Percentiles rank a stretch among this genome's conserved stretches.
These are phyloP conservation scores for Barbarea vulgaris DNA, from an alignment of 345 rosid genomes.

Conservation along the genomic window DNA sequence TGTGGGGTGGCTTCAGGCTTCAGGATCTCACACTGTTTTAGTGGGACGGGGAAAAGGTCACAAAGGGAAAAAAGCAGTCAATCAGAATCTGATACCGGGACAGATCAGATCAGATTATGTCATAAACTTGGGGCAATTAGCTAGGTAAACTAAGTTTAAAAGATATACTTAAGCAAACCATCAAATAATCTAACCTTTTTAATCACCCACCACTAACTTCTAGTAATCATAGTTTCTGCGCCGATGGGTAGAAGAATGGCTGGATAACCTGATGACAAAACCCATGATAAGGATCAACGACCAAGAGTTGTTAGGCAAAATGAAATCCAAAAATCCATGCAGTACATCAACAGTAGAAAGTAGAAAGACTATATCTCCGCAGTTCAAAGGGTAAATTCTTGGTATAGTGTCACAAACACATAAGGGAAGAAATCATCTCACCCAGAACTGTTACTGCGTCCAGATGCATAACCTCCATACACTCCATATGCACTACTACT, in stretches of 20 bases:
- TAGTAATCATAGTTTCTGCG: conserved; percentile 91
- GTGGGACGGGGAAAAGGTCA: conserved; percentile 73
- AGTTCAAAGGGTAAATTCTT: background rate
- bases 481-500: conserved; percentile 74
- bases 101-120: conserved; percentile 36
- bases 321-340: background rate
- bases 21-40: conserved; percentile 87
- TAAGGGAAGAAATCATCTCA: conserved; percentile 44
- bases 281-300: conserved; percentile 42
- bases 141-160: conserved; percentile 49
- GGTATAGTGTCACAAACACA: background rate
- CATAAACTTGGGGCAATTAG: conserved; percentile 48
- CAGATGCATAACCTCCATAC: conserved; percentile 85
- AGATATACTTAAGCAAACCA: conserved; percentile 40
- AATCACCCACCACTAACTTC: conserved; percentile 50
- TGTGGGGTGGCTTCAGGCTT: conserved; percentile 93
- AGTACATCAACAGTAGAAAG: background rate
- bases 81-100: conserved; percentile 68
- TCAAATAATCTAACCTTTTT: conserved; percentile 52
- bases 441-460: conserved; percentile 80
- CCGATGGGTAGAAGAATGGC: conserved; percentile 73
- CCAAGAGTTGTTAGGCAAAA: conserved; percentile 5
- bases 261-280: conserved; percentile 81
- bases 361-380: background rate
- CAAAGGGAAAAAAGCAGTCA: conserved; percentile 66